Conservation (phyloP, 2,329 filamentous ascomycete species). For the Alternaria postmessia region DNA sequence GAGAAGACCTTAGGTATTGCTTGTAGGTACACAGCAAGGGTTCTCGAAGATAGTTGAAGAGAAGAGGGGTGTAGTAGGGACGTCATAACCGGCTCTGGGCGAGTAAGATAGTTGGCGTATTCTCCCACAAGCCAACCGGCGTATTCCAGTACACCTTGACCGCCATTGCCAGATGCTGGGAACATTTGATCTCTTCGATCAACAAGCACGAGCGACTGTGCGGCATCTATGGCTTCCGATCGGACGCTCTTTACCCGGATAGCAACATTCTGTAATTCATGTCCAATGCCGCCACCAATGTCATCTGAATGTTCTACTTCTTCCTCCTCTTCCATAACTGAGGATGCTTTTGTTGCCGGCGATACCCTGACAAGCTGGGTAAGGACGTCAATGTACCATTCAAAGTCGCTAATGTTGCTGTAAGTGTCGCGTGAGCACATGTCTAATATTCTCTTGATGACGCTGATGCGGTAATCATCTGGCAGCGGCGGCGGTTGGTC, state of each 20-base stretch:
- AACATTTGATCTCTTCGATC: slow-evolving; percentile 68
- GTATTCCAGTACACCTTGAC: slow-evolving; percentile 73
- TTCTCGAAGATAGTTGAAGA: slow-evolving; percentile 66
- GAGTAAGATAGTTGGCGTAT: slow-evolving; percentile 75
- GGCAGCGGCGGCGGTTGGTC: slow-evolving; percentile 70
- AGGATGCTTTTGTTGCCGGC: slow-evolving; percentile 58
- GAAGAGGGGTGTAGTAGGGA: slow-evolving; percentile 74
- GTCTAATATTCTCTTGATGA: slow-evolving; percentile 81
- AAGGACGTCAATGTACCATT: slow-evolving; percentile 95
- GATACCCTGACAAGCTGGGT: slow-evolving; percentile 80
- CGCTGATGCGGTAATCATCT: slow-evolving; percentile 83
- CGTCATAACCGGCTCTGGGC: slow-evolving; percentile 75
- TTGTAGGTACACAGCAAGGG: slow-evolving; percentile 82
- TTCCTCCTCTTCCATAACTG: slow-evolving; percentile 36
- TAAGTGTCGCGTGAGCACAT: slow-evolving; percentile 95
- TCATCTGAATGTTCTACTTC: slow-evolving; percentile 43
- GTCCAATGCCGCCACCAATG: slow-evolving; percentile 77
- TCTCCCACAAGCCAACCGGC: slow-evolving; percentile 89
- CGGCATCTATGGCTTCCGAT: slow-evolving; percentile 79
- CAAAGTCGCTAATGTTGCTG: slow-evolving; percentile 84
- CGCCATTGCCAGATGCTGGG: slow-evolving; percentile 59
- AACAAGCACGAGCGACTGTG: slow-evolving; percentile 75
- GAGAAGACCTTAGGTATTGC: slow-evolving; percentile 86
- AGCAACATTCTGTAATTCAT: slow-evolving; percentile 86
- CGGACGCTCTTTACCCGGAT: slow-evolving; percentile 90